A percentile compares a stretch with the other conserved stretches of the same genome.
Conservation (phyloP, 805 yeast species). For the Ogataea salicorniae region DNA sequence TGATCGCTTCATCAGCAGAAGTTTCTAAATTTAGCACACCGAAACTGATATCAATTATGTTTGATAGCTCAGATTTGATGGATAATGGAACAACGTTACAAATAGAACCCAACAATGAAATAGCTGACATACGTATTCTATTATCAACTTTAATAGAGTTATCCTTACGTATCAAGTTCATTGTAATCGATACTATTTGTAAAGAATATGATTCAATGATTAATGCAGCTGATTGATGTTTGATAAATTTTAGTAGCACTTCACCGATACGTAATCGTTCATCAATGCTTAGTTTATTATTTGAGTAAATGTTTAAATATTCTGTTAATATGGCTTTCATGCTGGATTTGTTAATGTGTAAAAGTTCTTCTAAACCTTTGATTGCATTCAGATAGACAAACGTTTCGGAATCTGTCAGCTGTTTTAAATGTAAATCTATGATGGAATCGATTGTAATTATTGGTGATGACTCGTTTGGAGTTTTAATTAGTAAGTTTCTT, state of each 20-base stretch:
- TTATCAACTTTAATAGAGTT: conserved; percentile 36
- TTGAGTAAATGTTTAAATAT: conserved; percentile 11
- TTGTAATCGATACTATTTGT: conserved; percentile 38
- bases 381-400: conserved; percentile 81
- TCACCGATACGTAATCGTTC: conserved; percentile 80
- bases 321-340: conserved; percentile 6
- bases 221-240: conserved; percentile 42
- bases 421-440: conserved; percentile 54
- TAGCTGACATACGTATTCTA: conserved; percentile 74
- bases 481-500: conserved; percentile 36
- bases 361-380: conserved; percentile 62
- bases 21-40: conserved; percentile 66
- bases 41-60: conserved; percentile 67
- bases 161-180: conserved; percentile 26
- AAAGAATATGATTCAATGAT: conserved; percentile 7
- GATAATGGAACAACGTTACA: conserved; percentile 57
- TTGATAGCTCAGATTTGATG: conserved; percentile 40
- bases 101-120: conserved; percentile 76
- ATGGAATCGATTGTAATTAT: conserved; percentile 46
- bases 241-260: conserved; percentile 59
- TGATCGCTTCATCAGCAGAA: conserved; percentile 38
- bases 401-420: conserved; percentile 76
- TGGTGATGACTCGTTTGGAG: too few species aligned
- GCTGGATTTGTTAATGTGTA: conserved; percentile 37
- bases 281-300: conserved; percentile 38